Evolutionary conservation across 2,329 filamentous ascomycete species (phyloP).

Genomic region (Fusarium clavum): DNA sequence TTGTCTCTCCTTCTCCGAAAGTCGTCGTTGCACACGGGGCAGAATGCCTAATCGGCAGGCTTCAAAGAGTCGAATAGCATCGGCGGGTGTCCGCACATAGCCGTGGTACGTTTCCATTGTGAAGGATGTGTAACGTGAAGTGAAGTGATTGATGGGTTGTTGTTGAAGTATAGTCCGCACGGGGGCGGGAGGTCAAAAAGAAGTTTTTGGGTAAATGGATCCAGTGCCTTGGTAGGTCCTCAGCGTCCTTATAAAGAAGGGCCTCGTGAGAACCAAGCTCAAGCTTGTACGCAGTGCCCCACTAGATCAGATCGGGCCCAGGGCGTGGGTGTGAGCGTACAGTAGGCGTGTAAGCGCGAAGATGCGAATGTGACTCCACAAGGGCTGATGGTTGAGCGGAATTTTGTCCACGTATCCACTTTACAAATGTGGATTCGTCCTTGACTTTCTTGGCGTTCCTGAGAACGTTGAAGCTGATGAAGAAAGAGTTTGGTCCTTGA

Average conservation of each 20-base stretch:
- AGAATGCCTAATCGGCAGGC: slow-evolving; percentile 90
- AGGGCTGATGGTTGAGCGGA: slow-evolving; percentile 44
- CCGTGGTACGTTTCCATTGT: slow-evolving; percentile 97
- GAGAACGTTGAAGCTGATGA: slow-evolving; percentile 33
- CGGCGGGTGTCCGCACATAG: slow-evolving; percentile 92
- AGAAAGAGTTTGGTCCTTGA: slow-evolving; percentile 26
- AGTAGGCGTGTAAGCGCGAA: slow-evolving; percentile 23
- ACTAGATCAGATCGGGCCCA: slow-evolving; percentile 47
- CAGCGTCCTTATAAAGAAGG: slow-evolving; percentile 40
- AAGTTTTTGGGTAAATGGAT: slow-evolving; percentile 31
- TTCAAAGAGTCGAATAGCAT: slow-evolving; percentile 99
- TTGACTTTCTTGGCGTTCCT: slow-evolving; percentile 42
- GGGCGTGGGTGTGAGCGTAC: slow-evolving; percentile 23
- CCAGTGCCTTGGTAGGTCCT: slow-evolving; percentile 30
- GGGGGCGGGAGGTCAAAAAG: slow-evolving; percentile 22
- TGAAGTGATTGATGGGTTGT: slow-evolving; percentile 12
- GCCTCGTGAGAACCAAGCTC: slow-evolving; percentile 41
- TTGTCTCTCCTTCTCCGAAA: slow-evolving; percentile 97
- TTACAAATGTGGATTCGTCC: slow-evolving; percentile 26
- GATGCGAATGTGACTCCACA: slow-evolving; percentile 45
- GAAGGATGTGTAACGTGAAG: slow-evolving; percentile 38
- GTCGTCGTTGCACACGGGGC: slow-evolving; percentile 88
- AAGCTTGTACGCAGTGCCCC: slow-evolving; percentile 43
- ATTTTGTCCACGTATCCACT: slow-evolving; percentile 45
- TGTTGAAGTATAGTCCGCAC: slow-evolving; percentile 25